A percentile compares a stretch with the other conserved stretches of the same genome.
These are phyloP conservation scores for Ceratobasidium theobromae DNA, from an alignment of 1,284 basidiomycete species.

Conservation along the genomic window DNA sequence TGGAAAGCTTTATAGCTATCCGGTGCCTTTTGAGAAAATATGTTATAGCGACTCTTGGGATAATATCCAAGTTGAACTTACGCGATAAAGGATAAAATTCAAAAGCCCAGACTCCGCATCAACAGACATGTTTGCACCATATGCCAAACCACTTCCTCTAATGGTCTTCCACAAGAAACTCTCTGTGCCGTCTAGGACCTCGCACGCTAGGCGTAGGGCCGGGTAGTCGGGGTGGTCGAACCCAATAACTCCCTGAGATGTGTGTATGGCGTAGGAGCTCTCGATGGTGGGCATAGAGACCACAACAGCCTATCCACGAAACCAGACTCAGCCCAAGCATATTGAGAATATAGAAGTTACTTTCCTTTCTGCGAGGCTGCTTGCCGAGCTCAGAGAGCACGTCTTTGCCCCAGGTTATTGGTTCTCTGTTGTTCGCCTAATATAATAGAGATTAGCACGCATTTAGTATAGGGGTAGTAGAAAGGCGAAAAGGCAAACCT, in stretches of 20 bases:
- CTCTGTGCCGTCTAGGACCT: conserved; percentile 92
- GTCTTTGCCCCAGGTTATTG: conserved; percentile 67
- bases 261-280: conserved; percentile 84
- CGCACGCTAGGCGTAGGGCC: conserved; percentile 79
- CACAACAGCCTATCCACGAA: conserved; percentile 66
- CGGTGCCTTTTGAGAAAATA: conserved; percentile 73
- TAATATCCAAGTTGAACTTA: conserved; percentile 47
- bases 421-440: conserved; percentile 60
- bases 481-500: conserved; percentile 49
- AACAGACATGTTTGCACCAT: conserved; percentile 79
- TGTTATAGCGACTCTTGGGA: no score
- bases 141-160: conserved; percentile 90
- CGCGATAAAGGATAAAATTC: conserved; percentile 80
- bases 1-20: conserved; percentile 82
- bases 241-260: conserved; percentile 75
- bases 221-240: conserved; percentile 85
- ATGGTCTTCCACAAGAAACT: conserved; percentile 93
- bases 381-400: conserved; percentile 77
- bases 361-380: conserved; percentile 70
- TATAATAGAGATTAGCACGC: not conserved
- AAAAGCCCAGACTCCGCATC: conserved; percentile 84
- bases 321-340: not conserved
- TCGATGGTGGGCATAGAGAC: conserved; percentile 93
- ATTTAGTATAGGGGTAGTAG: not conserved
- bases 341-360: not conserved